Conservation (phyloP, 2,329 filamentous ascomycete genomes). For the Pseudocercospora pini-densiflorae region DNA sequence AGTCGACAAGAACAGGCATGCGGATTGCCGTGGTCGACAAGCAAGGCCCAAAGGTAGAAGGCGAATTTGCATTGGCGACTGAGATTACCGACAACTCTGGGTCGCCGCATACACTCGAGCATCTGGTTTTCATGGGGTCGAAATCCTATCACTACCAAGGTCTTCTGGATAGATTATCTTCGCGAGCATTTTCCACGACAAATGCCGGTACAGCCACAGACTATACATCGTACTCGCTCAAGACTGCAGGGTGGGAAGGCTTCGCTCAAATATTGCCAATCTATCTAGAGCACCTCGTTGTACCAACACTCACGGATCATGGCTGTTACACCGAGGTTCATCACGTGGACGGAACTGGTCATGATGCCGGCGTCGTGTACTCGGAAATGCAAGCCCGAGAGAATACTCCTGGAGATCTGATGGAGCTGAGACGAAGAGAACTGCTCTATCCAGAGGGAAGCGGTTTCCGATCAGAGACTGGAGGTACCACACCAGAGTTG, state of each 20-base stretch:
- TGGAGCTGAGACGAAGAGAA: slow-evolving; percentile 80
- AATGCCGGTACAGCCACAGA: slow-evolving; percentile 98
- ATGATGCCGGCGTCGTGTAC: slow-evolving; percentile 88
- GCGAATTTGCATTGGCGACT: slow-evolving; percentile 93
- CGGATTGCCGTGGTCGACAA: slow-evolving; percentile 89
- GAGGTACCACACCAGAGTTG: slow-evolving; percentile 91
- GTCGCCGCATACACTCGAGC: slow-evolving; percentile 65
- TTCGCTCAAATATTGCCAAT: slow-evolving; percentile 94
- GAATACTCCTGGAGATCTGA: slow-evolving; percentile 81
- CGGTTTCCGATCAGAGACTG: slow-evolving; percentile 97
- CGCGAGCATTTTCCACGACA: slow-evolving; percentile 87
- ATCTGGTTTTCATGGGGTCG: slow-evolving; percentile 70
- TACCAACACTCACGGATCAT: slow-evolving; percentile 90
- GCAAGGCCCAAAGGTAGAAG: slow-evolving; percentile 91
- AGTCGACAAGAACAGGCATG: slow-evolving; percentile 93
- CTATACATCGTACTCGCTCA: slow-evolving; percentile 93
- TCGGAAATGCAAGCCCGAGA: slow-evolving; percentile 98
- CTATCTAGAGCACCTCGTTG: slow-evolving; percentile 91
- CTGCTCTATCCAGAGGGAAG: slow-evolving; percentile 86
- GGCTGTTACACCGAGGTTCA: slow-evolving; percentile 95
- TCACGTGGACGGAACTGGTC: slow-evolving; percentile 89
- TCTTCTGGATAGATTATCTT: slow-evolving; percentile 90
- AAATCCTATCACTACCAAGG: slow-evolving; percentile 94
- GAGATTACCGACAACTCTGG: slow-evolving; percentile 98
- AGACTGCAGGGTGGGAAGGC: slow-evolving; percentile 95